Evolutionary conservation across 345 rosid genomes (phyloP), one percentile per base, ranked within the genome.

Genomic region (Eucalyptus microcorys): DNA sequence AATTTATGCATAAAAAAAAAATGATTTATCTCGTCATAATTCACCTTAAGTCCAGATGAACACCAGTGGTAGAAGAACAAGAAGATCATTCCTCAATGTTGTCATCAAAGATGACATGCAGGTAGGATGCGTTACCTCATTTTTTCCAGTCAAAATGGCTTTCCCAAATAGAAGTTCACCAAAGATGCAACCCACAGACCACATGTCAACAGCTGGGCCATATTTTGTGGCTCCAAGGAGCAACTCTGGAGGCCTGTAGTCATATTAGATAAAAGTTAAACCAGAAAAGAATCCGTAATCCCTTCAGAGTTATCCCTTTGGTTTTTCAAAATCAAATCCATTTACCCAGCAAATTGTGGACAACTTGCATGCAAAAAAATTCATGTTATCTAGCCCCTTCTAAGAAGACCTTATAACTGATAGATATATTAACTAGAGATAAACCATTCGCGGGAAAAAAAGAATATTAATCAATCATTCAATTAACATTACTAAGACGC

Each of bases 151-250:
- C 76, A 97, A 93, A 68, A 96, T 96, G 59, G 99, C 98, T 89
- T 97, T 96, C 80, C 98, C 99, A 87, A 94, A 94, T 88, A 97
- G 89, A 83, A 97, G 96, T 92, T 97, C 99, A 43, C 99, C 99
- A 93, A 97, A 95, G 86, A 97, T 96, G 87, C 99, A 97, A 88
- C 99, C 99, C 85, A 96, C 99, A 10, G 99, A 96, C 99, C 99
- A 96, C 96, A 96, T 97, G 89, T 96, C 99, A 91, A 96, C 98
- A 50, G 99, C 98, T 87, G 99, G 99, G 86, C 99, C 98, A 91
- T 97, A 97, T 90, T 96, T 96, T 34, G 99, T 96, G 87, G 99
- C 94, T 87, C 99, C 99, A 91, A 97, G 99, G 66, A 97, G 94
- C 93, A 97, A 94, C 89, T 97, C 99, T 19, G 99, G 99, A 49